A percentile compares a stretch with the other conserved stretches of the same genome.
phyloP scores from a whole-genome alignment of 305 asterid genomes.

The Fraxinus latifolia region DNA sequence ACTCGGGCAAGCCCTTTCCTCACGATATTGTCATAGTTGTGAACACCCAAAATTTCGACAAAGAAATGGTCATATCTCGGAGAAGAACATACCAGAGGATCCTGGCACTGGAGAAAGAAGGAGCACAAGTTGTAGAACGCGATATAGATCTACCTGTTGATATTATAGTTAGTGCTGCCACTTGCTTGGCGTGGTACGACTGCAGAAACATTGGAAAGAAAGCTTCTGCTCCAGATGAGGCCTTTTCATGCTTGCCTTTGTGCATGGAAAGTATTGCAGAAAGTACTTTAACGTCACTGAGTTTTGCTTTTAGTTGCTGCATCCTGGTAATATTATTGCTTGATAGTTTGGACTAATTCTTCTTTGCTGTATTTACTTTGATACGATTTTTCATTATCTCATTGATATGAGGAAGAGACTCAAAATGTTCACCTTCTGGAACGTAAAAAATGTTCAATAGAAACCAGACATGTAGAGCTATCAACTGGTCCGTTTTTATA shows the following conservation, averaged over 20 bases:
- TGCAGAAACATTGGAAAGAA: constrained; percentile 75
- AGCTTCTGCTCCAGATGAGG: constrained; percentile 78
- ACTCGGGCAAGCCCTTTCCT: constrained; percentile 38
- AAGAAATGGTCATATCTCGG: constrained; percentile 89
- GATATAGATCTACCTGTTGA: constrained; percentile 81
- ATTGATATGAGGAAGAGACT: not conserved
- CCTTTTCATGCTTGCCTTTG: constrained; percentile 74
- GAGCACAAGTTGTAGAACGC: constrained; percentile 87
- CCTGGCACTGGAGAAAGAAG: constrained; percentile 79
- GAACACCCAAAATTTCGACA: constrained; percentile 74
- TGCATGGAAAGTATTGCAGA: constrained; percentile 92
- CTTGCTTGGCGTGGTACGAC: constrained; percentile 90
- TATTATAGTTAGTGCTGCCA: constrained; percentile 63
- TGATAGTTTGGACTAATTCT: constrained; percentile 12
- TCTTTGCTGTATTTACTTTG: constrained; percentile 20
- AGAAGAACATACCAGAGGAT: constrained; percentile 87
- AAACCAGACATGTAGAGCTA: constrained; percentile 6
- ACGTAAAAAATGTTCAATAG: not conserved
- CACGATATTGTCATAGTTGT: constrained; percentile 62
- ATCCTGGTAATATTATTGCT: constrained; percentile 68
- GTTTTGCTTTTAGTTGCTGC: constrained; percentile 94
- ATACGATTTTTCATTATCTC: constrained; percentile 20
- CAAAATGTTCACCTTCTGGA: not conserved
- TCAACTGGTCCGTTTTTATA: not conserved
- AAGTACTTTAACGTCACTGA: constrained; percentile 75